Conservation (phyloP, 176 grass and related monocot genomes). For the Phyllostachys edulis region DNA sequence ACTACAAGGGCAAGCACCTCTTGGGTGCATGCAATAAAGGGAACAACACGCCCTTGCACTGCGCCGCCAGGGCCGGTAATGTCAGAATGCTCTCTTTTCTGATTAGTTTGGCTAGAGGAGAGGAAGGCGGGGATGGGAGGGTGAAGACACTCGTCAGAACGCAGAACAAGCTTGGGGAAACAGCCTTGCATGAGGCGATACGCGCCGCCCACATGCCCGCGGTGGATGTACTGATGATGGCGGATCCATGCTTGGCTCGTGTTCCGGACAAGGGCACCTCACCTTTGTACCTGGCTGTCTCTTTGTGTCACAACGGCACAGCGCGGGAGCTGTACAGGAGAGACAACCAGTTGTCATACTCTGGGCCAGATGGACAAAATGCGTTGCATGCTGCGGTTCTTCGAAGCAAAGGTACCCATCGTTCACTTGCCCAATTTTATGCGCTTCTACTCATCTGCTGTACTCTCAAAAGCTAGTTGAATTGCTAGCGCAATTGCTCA, state of each 20-base stretch:
- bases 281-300: constrained; percentile 10
- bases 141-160: neutral
- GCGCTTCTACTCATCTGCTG: neutral
- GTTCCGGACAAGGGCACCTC: neutral
- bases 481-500: no score
- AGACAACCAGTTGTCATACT: constrained; percentile 13
- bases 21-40: neutral
- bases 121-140: neutral
- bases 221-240: constrained; percentile 14
- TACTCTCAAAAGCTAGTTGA: neutral
- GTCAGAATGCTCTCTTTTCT: neutral
- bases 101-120: neutral
- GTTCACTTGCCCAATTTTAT: neutral
- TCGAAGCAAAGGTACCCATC: constrained; percentile 10
- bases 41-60: neutral
- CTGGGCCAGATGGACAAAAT: constrained; percentile 29
- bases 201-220: neutral
- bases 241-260: neutral
- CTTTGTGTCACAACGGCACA: neutral
- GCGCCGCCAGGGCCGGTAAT: constrained; percentile 1
- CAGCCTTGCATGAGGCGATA: neutral
- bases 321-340: neutral
- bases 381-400: constrained; percentile 27
- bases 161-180: constrained; percentile 17
- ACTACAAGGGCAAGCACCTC: constrained; percentile 6